Percentiles rank a stretch among this genome's conserved stretches.
phyloP scores from a whole-genome alignment of 1,284 basidiomycete species.

The Pseudozyma sp. region DNA sequence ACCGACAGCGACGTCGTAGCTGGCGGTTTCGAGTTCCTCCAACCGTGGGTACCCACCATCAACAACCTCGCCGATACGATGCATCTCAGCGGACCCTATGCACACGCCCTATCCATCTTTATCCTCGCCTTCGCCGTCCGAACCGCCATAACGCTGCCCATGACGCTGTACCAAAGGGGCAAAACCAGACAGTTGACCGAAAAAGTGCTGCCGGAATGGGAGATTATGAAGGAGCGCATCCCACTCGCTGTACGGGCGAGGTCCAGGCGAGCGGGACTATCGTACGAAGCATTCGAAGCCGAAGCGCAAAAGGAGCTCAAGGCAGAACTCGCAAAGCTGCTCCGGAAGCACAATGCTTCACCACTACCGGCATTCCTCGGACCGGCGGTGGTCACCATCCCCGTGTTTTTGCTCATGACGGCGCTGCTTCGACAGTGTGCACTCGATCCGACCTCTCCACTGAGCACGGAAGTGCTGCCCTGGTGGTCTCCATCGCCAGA shows the following conservation, averaged over 20 bases:
- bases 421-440: constrained; percentile 55
- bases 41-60: constrained; percentile 47
- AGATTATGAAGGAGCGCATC: constrained; percentile 72
- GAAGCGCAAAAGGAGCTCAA: constrained; percentile 67
- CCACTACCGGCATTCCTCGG: constrained; percentile 56
- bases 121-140: constrained; percentile 78
- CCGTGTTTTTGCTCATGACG: constrained; percentile 60
- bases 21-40: constrained; percentile 47
- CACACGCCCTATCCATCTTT: constrained; percentile 77
- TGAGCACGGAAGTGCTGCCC: constrained; percentile 55
- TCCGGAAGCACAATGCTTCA: constrained; percentile 54
- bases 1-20: constrained; percentile 11
- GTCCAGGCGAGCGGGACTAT: constrained; percentile 73
- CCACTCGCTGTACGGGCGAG: constrained; percentile 71
- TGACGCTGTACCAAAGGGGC: constrained; percentile 81
- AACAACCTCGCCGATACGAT: constrained; percentile 47
- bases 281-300: constrained; percentile 72
- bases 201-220: constrained; percentile 77
- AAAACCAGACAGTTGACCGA: constrained; percentile 77
- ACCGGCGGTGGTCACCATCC: constrained; percentile 58
- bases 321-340: constrained; percentile 48
- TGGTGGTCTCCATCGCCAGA: constrained; percentile 64
- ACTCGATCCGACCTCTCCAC: constrained; percentile 41
- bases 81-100: constrained; percentile 45
- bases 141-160: constrained; percentile 77